Base-by-base conservation (phyloP, 148 eudicot genomes). In the Agrostemma githago region DNA sequence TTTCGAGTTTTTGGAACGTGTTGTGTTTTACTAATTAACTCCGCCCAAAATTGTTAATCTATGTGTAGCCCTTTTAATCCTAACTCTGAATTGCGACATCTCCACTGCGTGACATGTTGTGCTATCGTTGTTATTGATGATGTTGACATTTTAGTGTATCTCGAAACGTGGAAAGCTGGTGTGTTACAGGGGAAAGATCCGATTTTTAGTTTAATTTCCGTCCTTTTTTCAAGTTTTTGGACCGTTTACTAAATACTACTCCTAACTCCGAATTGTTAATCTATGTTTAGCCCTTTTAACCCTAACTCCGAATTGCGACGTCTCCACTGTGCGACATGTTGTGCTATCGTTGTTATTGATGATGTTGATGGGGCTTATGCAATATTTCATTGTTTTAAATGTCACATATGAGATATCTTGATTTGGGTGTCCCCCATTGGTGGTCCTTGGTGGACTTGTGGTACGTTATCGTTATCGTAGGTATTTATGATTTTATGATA, bases 371-470 rank as follows among this genome's bases (percentile, higher is more conserved):
- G 60, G 17, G 60, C 6, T 17, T 3, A 19, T 57, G 17, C 17
- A 57, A n/a, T 51, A 10, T 51, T 51, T 51, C 56, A 51, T 17
- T 57, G 60, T 57, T 12, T 14, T 57, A n/a, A 15, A 57, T 57
- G n/a, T 57, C n/a, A 19, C 60, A 57, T 57, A 57, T 57, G 60
- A 57, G n/a, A 57, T 15, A 57, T 14, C 19, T 4, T 5, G 21
- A 61, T 20, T 4, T 72, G 6, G 5, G 40, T 58, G 8, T 3
- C 5, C 60, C 48, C 46, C 73, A 67, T 46, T 73, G 57, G 8
- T 69, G n/a, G 70, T 51, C 16, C 69, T 21, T 48, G 54, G 53
- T 66, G 63, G 40, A 75, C 16, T 11, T 62, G 66, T 12, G 26
- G 11, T 2, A 4, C 37, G 71, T 61, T 21, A 41, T 15, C 37